These are phyloP conservation scores for Boletus coffeatus DNA, from an alignment of 1,284 basidiomycete species.

Conservation along the genomic window DNA sequence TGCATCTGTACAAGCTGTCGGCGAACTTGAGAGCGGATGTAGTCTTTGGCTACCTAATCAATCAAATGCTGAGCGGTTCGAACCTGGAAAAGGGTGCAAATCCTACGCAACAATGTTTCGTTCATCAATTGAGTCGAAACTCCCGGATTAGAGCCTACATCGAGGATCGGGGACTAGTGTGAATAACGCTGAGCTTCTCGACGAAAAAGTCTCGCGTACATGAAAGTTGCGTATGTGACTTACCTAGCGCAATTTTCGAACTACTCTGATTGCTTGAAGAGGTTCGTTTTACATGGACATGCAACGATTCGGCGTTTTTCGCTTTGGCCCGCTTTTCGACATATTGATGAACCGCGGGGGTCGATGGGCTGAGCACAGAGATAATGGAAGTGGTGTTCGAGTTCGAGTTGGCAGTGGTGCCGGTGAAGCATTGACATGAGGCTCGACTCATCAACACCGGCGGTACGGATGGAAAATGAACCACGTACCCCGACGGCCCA, in stretches of 20 bases:
- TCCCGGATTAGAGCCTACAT: slow-evolving; percentile 49
- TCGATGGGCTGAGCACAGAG: slow-evolving; percentile 6
- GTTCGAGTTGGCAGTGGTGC: too few relatives aligned
- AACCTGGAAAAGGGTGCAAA: slow-evolving; percentile 92
- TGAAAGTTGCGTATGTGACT: slow-evolving; percentile 93
- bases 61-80: slow-evolving; percentile 92
- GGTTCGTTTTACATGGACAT: slow-evolving; percentile 11
- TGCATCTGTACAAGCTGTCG: slow-evolving; percentile 93
- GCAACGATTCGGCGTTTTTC: slow-evolving; percentile 91
- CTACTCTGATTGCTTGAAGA: background rate
- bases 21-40: slow-evolving; percentile 76
- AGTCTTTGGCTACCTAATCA: slow-evolving; percentile 94
- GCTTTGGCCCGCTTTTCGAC: slow-evolving; percentile 86
- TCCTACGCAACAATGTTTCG: slow-evolving; percentile 49
- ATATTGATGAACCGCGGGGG: slow-evolving; percentile 36
- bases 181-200: slow-evolving; percentile 92
- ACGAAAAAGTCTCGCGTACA: slow-evolving; percentile 98
- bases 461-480: too few relatives aligned
- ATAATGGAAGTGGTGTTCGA: background rate
- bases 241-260: slow-evolving; percentile 43
- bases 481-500: too few relatives aligned
- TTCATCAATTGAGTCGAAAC: background rate
- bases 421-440: background rate
- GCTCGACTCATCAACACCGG: too few relatives aligned
- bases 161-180: slow-evolving; percentile 94